A percentile compares a stretch with the other conserved stretches of the same genome.
Evolutionary conservation across 164 flowering plant genomes (phyloP).

Genomic region (Kingdonia uniflora): DNA sequence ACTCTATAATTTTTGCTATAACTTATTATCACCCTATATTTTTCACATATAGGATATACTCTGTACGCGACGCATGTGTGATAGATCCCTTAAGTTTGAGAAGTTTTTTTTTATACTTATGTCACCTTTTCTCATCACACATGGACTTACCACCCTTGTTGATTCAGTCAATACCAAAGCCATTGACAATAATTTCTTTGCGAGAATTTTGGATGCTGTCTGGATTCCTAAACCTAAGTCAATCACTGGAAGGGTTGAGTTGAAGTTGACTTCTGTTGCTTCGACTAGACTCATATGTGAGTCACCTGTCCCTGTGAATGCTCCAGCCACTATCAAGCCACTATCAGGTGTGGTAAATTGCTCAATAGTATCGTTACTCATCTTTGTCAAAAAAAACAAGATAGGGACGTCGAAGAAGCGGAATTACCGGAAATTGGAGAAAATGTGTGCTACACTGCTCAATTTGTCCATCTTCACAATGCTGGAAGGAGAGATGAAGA

Average conservation of each 20-base stretch:
- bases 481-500: conserved; percentile 91
- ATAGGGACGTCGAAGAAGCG: conserved; percentile 69
- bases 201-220: conserved; percentile 50
- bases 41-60: conserved; percentile 56
- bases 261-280: conserved; percentile 76
- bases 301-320: conserved; percentile 46
- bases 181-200: too few species aligned
- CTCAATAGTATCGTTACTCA: conserved; percentile 83
- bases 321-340: conserved; percentile 36
- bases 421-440: conserved; percentile 85
- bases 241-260: conserved; percentile 64
- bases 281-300: conserved; percentile 78
- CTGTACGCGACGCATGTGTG: conserved; percentile 42
- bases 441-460: conserved; percentile 58
- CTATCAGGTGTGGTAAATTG: conserved; percentile 68
- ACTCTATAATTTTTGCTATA: conserved; percentile 58
- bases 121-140: conserved; percentile 85
- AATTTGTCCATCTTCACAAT: conserved; percentile 68
- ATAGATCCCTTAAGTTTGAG: conserved; percentile 40
- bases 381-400: conserved; percentile 69
- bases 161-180: conserved; percentile 58
- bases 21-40: conserved; percentile 45
- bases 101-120: conserved; percentile 66
- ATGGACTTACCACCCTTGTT: conserved; percentile 53
- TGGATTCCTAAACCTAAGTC: conserved; percentile 81